phyloP scores from a whole-genome alignment of 768 basidiomycete species.

The Kwoniella botswanensis region DNA sequence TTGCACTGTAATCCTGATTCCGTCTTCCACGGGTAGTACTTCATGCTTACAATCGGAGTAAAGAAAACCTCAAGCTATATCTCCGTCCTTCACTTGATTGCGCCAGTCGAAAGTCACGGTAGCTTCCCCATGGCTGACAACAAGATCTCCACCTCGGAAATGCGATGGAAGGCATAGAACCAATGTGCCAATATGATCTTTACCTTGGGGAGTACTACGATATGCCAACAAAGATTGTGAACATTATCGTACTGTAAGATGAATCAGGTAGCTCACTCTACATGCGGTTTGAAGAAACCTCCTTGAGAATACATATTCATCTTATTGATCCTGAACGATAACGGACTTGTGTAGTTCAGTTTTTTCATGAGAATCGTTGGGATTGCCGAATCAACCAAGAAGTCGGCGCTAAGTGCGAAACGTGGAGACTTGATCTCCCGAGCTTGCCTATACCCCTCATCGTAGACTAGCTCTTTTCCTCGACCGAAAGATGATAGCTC shows the following conservation, averaged over 20 bases:
- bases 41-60: conserved; percentile 63
- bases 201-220: conserved; percentile 19
- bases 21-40: conserved; percentile 60
- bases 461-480: conserved; percentile 22
- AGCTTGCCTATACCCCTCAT: conserved; percentile 27
- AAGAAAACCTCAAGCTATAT: conserved; percentile 60
- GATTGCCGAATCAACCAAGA: conserved; percentile 7
- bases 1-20: conserved; percentile 62
- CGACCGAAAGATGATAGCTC: conserved; percentile 23
- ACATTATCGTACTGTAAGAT: not conserved
- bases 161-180: conserved; percentile 31
- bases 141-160: conserved; percentile 30
- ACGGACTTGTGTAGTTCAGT: not conserved
- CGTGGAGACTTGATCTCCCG: conserved; percentile 28
- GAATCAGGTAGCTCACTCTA: conserved; percentile 20
- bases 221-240: not conserved
- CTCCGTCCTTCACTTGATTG: conserved; percentile 9
- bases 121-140: conserved; percentile 19
- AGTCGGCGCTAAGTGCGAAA: conserved; percentile 14
- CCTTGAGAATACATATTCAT: conserved; percentile 29
- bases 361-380: conserved; percentile 1
- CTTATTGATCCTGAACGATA: conserved; percentile 21
- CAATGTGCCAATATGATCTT: conserved; percentile 29
- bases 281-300: conserved; percentile 32
- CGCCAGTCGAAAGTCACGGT: conserved; percentile 21